phyloP scores from a whole-genome alignment of 2,329 filamentous ascomycete genomes.

The Xylariaceae sp. region DNA sequence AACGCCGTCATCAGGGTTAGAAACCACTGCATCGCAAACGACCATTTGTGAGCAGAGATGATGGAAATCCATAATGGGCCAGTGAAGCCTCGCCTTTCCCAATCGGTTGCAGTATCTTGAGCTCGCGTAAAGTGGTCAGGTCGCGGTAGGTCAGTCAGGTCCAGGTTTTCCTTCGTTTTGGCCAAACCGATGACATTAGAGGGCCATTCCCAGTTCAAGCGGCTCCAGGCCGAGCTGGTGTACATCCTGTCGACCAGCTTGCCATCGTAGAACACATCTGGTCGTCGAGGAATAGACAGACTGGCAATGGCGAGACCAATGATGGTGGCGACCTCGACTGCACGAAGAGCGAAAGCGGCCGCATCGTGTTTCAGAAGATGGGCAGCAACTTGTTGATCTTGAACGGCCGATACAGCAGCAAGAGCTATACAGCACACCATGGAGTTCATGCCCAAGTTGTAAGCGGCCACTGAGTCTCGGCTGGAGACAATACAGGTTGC shows the following conservation, averaged over 20 bases:
- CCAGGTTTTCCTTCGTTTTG: slow-evolving; percentile 49
- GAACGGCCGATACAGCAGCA: slow-evolving; percentile 34
- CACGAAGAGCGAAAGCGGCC: slow-evolving; percentile 36
- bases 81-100: slow-evolving; percentile 37
- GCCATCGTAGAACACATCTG: slow-evolving; percentile 54
- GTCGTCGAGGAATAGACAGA: slow-evolving; percentile 56
- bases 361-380: slow-evolving; percentile 24
- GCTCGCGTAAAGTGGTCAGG: slow-evolving; percentile 49
- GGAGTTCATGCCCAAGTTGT: slow-evolving; percentile 45
- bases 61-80: slow-evolving; percentile 54
- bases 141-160: slow-evolving; percentile 54
- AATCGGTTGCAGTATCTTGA: slow-evolving; percentile 41
- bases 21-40: slow-evolving; percentile 51
- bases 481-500: slow-evolving; percentile 39
- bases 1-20: slow-evolving; percentile 47
- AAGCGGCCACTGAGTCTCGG: slow-evolving; percentile 43
- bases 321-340: slow-evolving; percentile 37
- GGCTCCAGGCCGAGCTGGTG: slow-evolving; percentile 51
- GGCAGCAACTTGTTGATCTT: slow-evolving; percentile 34
- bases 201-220: slow-evolving; percentile 62
- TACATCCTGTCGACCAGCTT: slow-evolving; percentile 55
- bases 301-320: slow-evolving; percentile 40
- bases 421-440: slow-evolving; percentile 40
- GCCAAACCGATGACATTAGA: slow-evolving; percentile 46
- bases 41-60: slow-evolving; percentile 46